A percentile compares a stretch with the other conserved stretches of the same genome.
Evolutionary conservation across 768 basidiomycete species (phyloP).

Genomic region (Boletus rex-veris): DNA sequence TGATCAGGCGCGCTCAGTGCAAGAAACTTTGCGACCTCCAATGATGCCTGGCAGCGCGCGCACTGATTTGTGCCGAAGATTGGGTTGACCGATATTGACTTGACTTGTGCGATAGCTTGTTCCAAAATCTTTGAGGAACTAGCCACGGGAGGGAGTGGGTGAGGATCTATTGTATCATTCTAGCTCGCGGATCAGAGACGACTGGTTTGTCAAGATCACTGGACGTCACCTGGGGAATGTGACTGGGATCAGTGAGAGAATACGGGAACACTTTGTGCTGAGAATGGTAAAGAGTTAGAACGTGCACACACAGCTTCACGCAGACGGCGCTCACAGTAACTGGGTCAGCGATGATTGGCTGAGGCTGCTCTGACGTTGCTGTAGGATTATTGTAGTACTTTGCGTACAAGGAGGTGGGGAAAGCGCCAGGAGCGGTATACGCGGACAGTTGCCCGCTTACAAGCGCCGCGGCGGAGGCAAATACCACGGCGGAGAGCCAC

Average conservation of each 20-base stretch:
- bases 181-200: conserved; percentile 14
- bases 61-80: conserved; percentile 53
- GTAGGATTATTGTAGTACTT: conserved; percentile 72
- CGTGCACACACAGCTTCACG: not conserved
- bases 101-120: conserved; percentile 53
- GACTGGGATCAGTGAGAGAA: conserved; percentile 58
- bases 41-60: conserved; percentile 54
- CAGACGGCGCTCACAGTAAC: conserved; percentile 43
- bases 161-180: conserved; percentile 60
- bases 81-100: conserved; percentile 52
- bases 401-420: conserved; percentile 63
- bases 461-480: conserved; percentile 4
- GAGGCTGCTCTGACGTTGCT: conserved; percentile 66
- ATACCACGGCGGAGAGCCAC: conserved; percentile 2
- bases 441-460: conserved; percentile 14
- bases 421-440: conserved; percentile 57
- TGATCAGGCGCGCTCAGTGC: conserved; percentile 59
- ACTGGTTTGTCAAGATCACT: not conserved
- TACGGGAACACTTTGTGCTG: conserved; percentile 59
- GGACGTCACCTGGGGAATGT: conserved; percentile 45
- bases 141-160: conserved; percentile 59
- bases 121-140: conserved; percentile 44
- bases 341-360: conserved; percentile 75
- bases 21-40: conserved; percentile 65
- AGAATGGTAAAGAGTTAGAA: conserved; percentile 4